Base-by-base conservation (phyloP, 2,329 filamentous ascomycete species). In the Neophaeococcomyces mojaviensis region DNA sequence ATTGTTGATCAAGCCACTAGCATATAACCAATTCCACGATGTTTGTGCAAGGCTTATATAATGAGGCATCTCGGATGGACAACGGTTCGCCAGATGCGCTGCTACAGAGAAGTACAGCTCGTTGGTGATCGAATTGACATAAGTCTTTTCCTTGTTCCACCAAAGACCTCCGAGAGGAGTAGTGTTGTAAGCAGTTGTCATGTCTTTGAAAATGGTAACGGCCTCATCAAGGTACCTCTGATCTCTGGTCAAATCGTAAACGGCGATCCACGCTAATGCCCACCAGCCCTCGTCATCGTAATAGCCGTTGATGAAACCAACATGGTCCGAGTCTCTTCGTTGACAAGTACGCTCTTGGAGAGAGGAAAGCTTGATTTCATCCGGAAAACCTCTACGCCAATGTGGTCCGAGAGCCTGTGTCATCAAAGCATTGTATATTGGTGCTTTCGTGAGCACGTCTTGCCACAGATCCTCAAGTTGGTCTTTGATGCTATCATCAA, bases 251-350 rank as follows among this genome's bases (percentile, higher is more conserved):
- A 75, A 58, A 52, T 78, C 74, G 59, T 76, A 77, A n/a, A 70
- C 73, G 2, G 65, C 67, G 52, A 77, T 69, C 73, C 73, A 76
- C 18, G 66, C 74, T 6, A 77, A 58, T 3, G 70, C 71, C 73
- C 73, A 73, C 70, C 71, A 73, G 1, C 66, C 69, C 49, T 77
- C 71, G 48, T 77, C 74, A 43, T 78, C 74, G 54, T 76, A 76
- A 55, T 60, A 72, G 28, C 62, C 63, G 39, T 70, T 68, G 12
- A 68, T 52, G 60, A 65, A 72, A 32, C 30, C 38, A 4, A 20
- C 26, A n/a, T 18, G 6, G n/a, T 46, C 6, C 13, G 24, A 7
- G 16, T 16, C 13, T 16, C n/a, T 3, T 28, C 31, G 8, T 18
- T 12, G n/a, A 31, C 8, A 15, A 13, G 4, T 13, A 4, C 19